These are phyloP conservation scores for Neonectria coccinea DNA, from an alignment of 2,329 filamentous ascomycete genomes.

Conservation along the genomic window DNA sequence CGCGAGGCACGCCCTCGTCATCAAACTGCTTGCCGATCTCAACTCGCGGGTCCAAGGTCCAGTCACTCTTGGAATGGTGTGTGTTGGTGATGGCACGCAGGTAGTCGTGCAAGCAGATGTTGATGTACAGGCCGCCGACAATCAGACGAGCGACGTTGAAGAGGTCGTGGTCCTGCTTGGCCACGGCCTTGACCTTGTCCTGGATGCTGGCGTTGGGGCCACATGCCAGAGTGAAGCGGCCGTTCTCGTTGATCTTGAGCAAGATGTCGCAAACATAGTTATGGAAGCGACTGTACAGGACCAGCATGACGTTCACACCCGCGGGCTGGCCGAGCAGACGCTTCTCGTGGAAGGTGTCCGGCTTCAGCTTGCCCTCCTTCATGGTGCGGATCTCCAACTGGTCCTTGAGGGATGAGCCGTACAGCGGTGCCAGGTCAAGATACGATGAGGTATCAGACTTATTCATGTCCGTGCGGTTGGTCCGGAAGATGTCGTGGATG, in stretches of 20 bases:
- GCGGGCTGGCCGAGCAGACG: constrained; percentile 75
- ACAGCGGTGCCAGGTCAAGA: constrained; percentile 78
- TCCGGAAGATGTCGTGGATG: constrained; percentile 53
- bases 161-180: constrained; percentile 62
- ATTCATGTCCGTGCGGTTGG: constrained; percentile 69
- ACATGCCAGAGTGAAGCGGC: constrained; percentile 60
- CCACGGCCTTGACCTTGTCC: constrained; percentile 49
- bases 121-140: constrained; percentile 2
- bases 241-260: constrained; percentile 74
- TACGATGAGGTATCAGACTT: constrained; percentile 79
- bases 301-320: constrained; percentile 74
- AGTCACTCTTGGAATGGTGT: not conserved
- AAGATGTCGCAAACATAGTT: constrained; percentile 75
- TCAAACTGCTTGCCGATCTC: constrained; percentile 35
- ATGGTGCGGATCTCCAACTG: constrained; percentile 73
- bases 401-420: constrained; percentile 74
- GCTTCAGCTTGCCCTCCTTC: constrained; percentile 75
- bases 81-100: constrained; percentile 3
- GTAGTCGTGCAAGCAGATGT: constrained; percentile 5
- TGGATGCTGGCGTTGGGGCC: constrained; percentile 31
- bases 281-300: constrained; percentile 78
- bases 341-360: constrained; percentile 76
- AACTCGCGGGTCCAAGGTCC: not conserved
- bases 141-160: constrained; percentile 66
- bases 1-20: not conserved